Evolutionary conservation across 305 asterid species (phyloP), one percentile per base, ranked within the genome.

Genomic region (Fraxinus paxiana): DNA sequence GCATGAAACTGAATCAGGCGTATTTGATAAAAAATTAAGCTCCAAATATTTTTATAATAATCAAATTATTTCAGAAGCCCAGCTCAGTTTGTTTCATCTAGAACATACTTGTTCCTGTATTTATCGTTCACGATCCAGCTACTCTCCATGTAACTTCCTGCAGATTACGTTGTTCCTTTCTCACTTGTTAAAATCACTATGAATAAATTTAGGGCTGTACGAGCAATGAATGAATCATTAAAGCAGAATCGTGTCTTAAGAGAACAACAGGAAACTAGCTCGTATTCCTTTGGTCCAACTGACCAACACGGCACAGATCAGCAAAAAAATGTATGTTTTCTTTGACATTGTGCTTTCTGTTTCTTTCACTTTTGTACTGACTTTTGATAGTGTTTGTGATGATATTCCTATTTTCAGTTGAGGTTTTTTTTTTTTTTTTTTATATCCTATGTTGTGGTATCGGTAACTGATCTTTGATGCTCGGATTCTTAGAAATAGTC

Each of bases 161-260:
- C 69, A 73, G 63, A 34, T 83, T 80, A 1, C 28, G 1, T 15
- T 48, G 15, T 20, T 38, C 51, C 17, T 70, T 31, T 73, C 63
- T 54, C 17, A 10, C 78, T 35, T 83, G 43, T 35, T 73, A 7
- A 74, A 31, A 73, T 46, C 5, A 54, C 54, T 51, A 74, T 83
- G 41, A 69, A 81, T 80, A 43, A 77, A 79, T 7, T 54, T 73
- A 96, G 98, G 93, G 99, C 99, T 87, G 99, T 96, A 73, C 91
- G 97, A 63, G 95, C 98, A 81, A 93, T 94, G 98, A 96, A 92
- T 86, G 98, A 93, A 89, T 88, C 97, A 31, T 85, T 96, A 85
- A 96, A 96, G 94, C 98, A 93, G 88, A 91, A 92, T 85, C 97
- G 96, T 76, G 90, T 92, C 75, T 80, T 83, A 79, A 90, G 88